Evolutionary conservation across 768 basidiomycete genomes (phyloP).

Genomic region (Suillus plorans): DNA sequence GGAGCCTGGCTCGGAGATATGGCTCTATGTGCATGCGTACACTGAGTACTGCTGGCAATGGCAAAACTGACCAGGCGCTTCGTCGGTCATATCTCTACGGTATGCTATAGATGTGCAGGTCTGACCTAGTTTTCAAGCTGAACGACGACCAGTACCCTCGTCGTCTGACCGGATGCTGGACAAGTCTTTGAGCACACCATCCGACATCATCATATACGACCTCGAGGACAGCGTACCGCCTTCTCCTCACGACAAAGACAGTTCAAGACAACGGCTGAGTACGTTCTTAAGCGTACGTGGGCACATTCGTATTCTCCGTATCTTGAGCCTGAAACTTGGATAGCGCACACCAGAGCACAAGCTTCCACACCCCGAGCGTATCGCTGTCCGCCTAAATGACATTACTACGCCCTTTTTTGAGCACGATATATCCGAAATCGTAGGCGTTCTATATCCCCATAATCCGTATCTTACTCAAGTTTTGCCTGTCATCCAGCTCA

Average conservation of each 20-base stretch:
- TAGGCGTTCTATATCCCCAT: conserved; percentile 26
- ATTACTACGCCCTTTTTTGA: conserved; percentile 64
- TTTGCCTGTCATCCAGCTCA: conserved; percentile 36
- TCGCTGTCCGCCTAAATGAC: conserved; percentile 73
- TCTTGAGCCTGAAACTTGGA: conserved; percentile 12
- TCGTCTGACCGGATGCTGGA: conserved; percentile 80
- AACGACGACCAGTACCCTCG: conserved; percentile 58
- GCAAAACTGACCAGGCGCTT: not conserved
- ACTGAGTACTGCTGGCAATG: not conserved
- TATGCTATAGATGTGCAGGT: not conserved
- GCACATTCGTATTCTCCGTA: conserved; percentile 5
- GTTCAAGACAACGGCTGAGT: conserved; percentile 54
- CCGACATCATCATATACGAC: conserved; percentile 85
- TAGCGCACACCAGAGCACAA: conserved; percentile 28
- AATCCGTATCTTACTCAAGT: not conserved
- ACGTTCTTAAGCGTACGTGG: conserved; percentile 55
- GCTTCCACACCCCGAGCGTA: conserved; percentile 45
- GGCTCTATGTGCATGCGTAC: not conserved
- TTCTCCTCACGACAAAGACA: conserved; percentile 50
- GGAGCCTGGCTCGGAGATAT: not conserved
- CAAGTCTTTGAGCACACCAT: conserved; percentile 61
- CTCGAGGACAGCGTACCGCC: conserved; percentile 86
- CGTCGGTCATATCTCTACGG: conserved; percentile 4
- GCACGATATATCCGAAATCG: conserved; percentile 62
- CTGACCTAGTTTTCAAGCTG: not conserved